Base-by-base conservation (phyloP, 2,329 filamentous ascomycete genomes). In the Catunica adiposa region DNA sequence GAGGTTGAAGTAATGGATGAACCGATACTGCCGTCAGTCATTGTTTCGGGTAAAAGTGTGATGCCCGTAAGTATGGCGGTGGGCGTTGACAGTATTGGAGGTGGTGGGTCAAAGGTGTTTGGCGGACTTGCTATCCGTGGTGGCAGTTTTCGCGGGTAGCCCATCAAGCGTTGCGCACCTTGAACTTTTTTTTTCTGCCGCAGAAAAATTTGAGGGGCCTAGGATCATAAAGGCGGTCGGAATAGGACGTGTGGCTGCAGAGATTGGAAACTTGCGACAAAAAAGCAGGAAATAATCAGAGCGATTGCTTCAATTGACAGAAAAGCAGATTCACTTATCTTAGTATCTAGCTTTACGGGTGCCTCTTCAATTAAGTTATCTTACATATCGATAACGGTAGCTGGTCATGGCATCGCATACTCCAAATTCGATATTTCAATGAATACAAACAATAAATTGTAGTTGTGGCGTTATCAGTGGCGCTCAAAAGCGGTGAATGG, bases 1-100 rank as follows among this genome's bases (percentile, higher is more conserved):
- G 80, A 83, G 58, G 79, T 80, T 38, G 78, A 81, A 57, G 79
- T 81, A 63, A 78, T 71, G 59, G 78, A 80, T 60, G 80, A 82
- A 59, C 74, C 50, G 26, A 57, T 59, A 47, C 59, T 60, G 38
- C 59, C 59, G 54, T 59, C 56, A 17, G 58, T 56, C 59, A 60
- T 60, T 59, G 56, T 60, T 53, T 55, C 55, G n/a, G 29, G 29
- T 34, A 34, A 11, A 34, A 34, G 11, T 5, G 11, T 34, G 11
- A 5, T 34, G 29, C 29, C 29, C 29, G 29, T 34, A 11, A 11
- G 29, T 5, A 5, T 26, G 22, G 15, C 11, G 22, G 46, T 29
- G n/a, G 20, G 31, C n/a, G n/a, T 20, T 37, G 51, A 14, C 15
- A 54, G 31, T 47, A n/a, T n/a, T n/a, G 20, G 25, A 34, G 37